Evolutionary conservation across 2,329 filamentous ascomycete species (phyloP).

Genomic region (Cryphonectria radicalis): DNA sequence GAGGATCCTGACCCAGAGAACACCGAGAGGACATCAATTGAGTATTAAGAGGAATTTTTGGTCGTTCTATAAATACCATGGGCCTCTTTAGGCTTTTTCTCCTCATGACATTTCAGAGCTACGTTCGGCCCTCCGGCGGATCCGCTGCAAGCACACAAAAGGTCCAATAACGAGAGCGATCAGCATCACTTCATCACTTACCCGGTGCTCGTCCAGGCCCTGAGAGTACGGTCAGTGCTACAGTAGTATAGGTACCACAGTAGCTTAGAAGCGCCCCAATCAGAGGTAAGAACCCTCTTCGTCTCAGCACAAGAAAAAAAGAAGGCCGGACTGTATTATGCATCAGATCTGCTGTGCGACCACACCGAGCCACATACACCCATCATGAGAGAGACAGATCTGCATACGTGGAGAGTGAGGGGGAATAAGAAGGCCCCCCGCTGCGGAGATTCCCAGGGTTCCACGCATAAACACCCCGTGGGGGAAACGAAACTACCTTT

Average conservation of each 20-base stretch:
- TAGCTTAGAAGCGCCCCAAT: constrained; percentile 5
- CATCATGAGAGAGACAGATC: constrained; percentile 4
- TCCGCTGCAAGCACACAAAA: background rate
- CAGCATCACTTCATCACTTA: background rate
- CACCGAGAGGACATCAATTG: background rate
- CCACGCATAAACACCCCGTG: background rate
- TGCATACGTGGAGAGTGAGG: background rate
- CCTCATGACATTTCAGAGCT: background rate
- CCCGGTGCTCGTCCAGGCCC: background rate
- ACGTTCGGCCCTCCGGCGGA: background rate
- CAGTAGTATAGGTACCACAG: background rate
- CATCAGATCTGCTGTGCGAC: background rate
- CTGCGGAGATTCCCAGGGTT: constrained; percentile 6
- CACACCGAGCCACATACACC: background rate
- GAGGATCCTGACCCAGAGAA: no score
- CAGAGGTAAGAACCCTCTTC: background rate
- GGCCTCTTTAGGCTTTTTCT: background rate
- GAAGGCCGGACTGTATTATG: background rate
- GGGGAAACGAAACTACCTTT: background rate
- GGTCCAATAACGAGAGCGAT: background rate
- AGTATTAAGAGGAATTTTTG: no score
- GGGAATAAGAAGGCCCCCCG: background rate
- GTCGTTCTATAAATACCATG: background rate
- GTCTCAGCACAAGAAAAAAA: background rate
- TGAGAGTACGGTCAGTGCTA: background rate